Evolutionary conservation across 208 protist species (phyloP).

Genomic region (Acanthamoeba rhysodes): DNA sequence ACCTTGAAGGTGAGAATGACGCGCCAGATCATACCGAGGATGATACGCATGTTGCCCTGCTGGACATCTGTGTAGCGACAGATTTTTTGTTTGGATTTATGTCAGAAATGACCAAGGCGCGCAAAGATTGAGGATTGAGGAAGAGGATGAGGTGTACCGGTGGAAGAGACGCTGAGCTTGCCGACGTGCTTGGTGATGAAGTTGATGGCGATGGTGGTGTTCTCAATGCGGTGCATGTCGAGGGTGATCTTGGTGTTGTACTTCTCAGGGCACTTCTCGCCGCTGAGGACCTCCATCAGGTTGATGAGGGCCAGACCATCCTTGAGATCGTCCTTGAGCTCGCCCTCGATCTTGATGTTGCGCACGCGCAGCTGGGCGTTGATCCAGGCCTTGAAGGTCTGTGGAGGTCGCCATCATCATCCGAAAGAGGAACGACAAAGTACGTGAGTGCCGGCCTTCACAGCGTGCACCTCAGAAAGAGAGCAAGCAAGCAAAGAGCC

Average conservation of each 20-base stretch:
- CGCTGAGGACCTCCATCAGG: conserved; percentile 65
- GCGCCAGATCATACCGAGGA: conserved; percentile 87
- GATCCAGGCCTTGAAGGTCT: conserved; percentile 85
- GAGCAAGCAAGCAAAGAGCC: background rate
- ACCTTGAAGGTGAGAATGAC: conserved; percentile 85
- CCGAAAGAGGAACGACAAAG: background rate
- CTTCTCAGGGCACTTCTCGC: conserved; percentile 68
- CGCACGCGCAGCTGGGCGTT: conserved; percentile 84
- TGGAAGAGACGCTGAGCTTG: conserved; percentile 73
- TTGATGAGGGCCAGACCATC: conserved; percentile 85
- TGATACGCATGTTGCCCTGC: conserved; percentile 77
- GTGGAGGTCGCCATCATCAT: conserved; percentile 9
- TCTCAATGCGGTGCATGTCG: conserved; percentile 60
- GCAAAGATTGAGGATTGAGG: background rate
- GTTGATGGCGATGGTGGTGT: conserved; percentile 74
- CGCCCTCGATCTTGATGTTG: conserved; percentile 76
- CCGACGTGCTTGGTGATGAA: conserved; percentile 81
- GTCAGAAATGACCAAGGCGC: background rate
- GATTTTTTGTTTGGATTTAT: too few relatives aligned
- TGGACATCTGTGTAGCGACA: background rate
- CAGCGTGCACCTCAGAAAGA: too few relatives aligned
- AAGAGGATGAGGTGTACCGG: background rate
- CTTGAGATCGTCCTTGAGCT: conserved; percentile 75
- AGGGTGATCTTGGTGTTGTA: conserved; percentile 67
- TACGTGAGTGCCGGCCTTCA: background rate